Conservation (phyloP, 495 filamentous ascomycete genomes). For the Viridothelium virens region DNA sequence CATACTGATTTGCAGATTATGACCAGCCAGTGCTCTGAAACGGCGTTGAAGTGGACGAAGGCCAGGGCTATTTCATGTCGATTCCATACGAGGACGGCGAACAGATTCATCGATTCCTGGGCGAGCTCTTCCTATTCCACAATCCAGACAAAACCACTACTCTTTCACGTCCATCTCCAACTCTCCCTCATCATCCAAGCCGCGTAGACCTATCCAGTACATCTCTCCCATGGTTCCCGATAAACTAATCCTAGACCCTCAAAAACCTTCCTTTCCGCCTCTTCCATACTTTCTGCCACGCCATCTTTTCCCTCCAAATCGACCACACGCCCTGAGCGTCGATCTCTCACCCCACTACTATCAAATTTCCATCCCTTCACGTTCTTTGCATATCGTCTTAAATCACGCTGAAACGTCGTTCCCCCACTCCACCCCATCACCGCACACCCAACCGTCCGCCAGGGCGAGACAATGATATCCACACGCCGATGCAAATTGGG, state of each 20-base stretch:
- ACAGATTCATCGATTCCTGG: too few species aligned
- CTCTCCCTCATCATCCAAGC: not conserved
- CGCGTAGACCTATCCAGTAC: conserved; percentile 51
- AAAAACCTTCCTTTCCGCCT: conserved; percentile 76
- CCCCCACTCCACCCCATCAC: conserved; percentile 83
- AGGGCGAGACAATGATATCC: conserved; percentile 87
- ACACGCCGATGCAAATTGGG: conserved; percentile 75
- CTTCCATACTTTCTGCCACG: conserved; percentile 46
- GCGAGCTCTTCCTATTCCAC: too few species aligned
- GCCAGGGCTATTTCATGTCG: too few species aligned
- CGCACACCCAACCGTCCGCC: conserved; percentile 81
- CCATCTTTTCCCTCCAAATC: conserved; percentile 48
- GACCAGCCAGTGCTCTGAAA: too few species aligned
- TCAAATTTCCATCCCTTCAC: conserved; percentile 75
- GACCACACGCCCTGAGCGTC: conserved; percentile 55
- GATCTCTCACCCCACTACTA: conserved; percentile 72
- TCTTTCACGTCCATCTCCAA: too few species aligned
- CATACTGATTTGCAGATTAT: too few species aligned
- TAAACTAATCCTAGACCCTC: conserved; percentile 67
- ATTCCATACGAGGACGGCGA: too few species aligned
- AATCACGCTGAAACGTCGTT: conserved; percentile 81
- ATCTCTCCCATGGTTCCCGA: conserved; percentile 64
- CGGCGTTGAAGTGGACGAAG: too few species aligned
- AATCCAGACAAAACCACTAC: too few species aligned
- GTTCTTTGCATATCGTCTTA: conserved; percentile 71